phyloP scores from a whole-genome alignment of 2,329 filamentous ascomycete genomes.

The Aureobasidium sp. region DNA sequence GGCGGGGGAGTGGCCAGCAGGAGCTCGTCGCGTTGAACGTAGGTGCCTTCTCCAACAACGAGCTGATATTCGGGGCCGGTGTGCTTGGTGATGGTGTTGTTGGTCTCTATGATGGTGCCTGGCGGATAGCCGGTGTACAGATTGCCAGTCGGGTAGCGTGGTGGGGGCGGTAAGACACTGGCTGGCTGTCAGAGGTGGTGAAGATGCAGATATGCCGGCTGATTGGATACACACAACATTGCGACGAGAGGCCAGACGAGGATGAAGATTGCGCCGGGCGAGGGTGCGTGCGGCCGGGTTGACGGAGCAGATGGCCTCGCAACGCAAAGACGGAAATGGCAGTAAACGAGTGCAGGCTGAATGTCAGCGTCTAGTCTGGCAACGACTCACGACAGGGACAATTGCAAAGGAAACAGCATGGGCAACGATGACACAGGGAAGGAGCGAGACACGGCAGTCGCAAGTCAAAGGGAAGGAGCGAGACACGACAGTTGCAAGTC shows the following conservation, averaged over 20 bases:
- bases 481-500: too few relatives aligned
- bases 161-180: constrained; percentile 77
- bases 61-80: constrained; percentile 80
- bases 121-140: constrained; percentile 58
- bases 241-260: neutral
- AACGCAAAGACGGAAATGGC: too few relatives aligned
- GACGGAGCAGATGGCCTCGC: too few relatives aligned
- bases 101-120: constrained; percentile 80
- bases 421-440: too few relatives aligned
- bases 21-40: constrained; percentile 82
- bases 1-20: constrained; percentile 89
- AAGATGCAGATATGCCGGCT: too few relatives aligned
- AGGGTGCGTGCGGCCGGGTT: neutral
- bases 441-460: too few relatives aligned
- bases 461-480: too few relatives aligned
- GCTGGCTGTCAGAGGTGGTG: neutral
- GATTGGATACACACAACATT: neutral
- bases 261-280: neutral
- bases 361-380: too few relatives aligned
- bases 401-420: too few relatives aligned
- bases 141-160: constrained; percentile 73
- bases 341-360: too few relatives aligned
- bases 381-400: too few relatives aligned
- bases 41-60: constrained; percentile 90
- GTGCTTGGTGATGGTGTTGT: constrained; percentile 77